phyloP scores from a whole-genome alignment of 2,329 filamentous ascomycete genomes.

The Alternaria gaisen region DNA sequence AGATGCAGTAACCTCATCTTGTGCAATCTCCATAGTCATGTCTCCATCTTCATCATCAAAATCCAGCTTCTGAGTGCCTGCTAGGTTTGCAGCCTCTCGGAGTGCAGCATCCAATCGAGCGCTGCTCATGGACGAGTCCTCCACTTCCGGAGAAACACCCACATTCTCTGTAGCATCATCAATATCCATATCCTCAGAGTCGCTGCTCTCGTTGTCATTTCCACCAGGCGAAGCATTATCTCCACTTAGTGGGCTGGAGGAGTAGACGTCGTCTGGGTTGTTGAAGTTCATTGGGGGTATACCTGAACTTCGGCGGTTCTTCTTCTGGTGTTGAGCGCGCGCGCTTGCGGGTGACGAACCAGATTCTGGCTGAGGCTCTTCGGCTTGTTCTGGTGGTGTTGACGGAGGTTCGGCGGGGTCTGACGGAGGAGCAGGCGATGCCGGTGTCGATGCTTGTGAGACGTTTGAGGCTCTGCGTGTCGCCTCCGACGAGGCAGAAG shows the following conservation, averaged over 20 bases:
- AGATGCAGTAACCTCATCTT: constrained; percentile 76
- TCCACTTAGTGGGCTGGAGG: constrained; percentile 80
- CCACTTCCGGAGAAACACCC: constrained; percentile 63
- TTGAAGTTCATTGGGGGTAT: constrained; percentile 72
- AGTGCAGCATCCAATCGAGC: constrained; percentile 80
- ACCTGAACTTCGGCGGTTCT: constrained; percentile 68
- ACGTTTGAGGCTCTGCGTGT: constrained; percentile 76
- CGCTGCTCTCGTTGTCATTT: constrained; percentile 61
- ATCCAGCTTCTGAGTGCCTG: constrained; percentile 75
- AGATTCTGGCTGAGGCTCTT: constrained; percentile 66
- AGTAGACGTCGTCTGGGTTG: constrained; percentile 71
- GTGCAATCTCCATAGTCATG: constrained; percentile 63
- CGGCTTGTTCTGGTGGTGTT: constrained; percentile 68
- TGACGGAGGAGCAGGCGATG: constrained; percentile 50
- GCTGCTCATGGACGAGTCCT: constrained; percentile 70
- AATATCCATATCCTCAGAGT: constrained; percentile 64
- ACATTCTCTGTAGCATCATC: constrained; percentile 75
- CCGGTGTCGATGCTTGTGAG: constrained; percentile 46
- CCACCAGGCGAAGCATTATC: constrained; percentile 54
- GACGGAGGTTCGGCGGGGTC: constrained; percentile 67
- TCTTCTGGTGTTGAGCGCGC: constrained; percentile 69
- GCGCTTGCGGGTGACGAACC: constrained; percentile 71
- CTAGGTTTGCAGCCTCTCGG: constrained; percentile 75
- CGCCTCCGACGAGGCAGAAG: constrained; percentile 74
- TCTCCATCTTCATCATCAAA: constrained; percentile 57